Percentiles rank a stretch among this genome's conserved stretches.
Evolutionary conservation across 345 rosid species (phyloP).

Genomic region (Noccaea bulbosa): DNA sequence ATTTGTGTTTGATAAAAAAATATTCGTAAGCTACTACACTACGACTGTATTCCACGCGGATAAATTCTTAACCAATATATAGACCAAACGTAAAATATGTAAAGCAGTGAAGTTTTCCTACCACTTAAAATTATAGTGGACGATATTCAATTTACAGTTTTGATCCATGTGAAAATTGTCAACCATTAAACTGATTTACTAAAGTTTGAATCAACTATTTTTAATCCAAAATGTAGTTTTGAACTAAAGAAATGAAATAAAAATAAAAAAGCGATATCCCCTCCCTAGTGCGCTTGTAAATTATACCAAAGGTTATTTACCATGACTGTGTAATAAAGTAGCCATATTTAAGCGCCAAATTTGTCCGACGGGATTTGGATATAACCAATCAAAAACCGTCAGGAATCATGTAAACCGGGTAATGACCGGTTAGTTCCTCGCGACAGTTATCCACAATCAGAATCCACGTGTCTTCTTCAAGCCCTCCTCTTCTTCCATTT

Average conservation of each 20-base stretch:
- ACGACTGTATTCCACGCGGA: background rate
- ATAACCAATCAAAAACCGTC: slow-evolving; percentile 28
- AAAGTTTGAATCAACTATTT: background rate
- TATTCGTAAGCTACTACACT: background rate
- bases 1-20: no score
- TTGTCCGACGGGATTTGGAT: background rate
- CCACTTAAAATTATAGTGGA: background rate
- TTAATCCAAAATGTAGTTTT: background rate
- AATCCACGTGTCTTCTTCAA: slow-evolving; percentile 57
- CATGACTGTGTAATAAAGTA: no score
- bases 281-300: background rate
- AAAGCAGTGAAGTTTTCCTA: background rate
- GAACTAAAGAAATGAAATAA: no score
- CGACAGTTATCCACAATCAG: slow-evolving; percentile 53
- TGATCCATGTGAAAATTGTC: background rate
- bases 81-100: background rate
- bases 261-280: background rate
- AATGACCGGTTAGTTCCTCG: slow-evolving; percentile 18
- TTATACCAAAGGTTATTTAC: background rate
- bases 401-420: background rate
- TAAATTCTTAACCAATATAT: background rate
- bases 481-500: slow-evolving; percentile 24
- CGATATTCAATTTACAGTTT: background rate
- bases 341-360: slow-evolving; percentile 45
- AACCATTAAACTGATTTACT: background rate